These are phyloP conservation scores for Didymella sp. DNA, from an alignment of 2,329 filamentous ascomycete genomes.

Conservation along the genomic window DNA sequence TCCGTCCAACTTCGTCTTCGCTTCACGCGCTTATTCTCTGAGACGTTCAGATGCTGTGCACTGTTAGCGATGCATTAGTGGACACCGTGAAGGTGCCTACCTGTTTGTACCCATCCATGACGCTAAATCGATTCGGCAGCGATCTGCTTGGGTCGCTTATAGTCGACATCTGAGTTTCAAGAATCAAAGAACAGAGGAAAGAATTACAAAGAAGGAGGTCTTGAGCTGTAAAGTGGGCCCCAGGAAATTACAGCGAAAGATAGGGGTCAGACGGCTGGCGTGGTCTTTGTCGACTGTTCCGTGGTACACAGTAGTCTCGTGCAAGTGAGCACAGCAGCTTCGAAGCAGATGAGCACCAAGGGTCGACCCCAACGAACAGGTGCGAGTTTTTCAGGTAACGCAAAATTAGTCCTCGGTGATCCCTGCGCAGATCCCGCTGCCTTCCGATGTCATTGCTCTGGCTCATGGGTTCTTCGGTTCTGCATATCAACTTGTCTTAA, in stretches of 20 bases:
- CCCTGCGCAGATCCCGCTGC: conserved; percentile 16
- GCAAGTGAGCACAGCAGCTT: not conserved
- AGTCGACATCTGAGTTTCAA: not conserved
- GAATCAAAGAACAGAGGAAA: not conserved
- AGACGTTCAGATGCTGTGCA: conserved; percentile 10
- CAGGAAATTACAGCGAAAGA: not conserved
- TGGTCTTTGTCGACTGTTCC: not conserved
- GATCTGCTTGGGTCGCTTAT: conserved; percentile 1
- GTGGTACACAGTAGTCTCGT: not conserved
- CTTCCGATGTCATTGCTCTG: not conserved
- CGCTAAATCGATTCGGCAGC: conserved; percentile 10
- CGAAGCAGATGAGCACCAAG: conserved; percentile 2
- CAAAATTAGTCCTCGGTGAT: conserved; percentile 6
- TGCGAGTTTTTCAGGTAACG: conserved; percentile 8
- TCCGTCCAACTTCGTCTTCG: conserved; percentile 17
- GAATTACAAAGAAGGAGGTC: not conserved
- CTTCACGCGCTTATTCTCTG: conserved; percentile 1
- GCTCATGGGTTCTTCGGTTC: not conserved
- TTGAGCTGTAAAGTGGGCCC: not conserved
- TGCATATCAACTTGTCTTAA: not conserved
- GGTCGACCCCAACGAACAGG: not conserved
- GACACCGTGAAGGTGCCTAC: not conserved
- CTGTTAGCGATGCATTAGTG: not conserved
- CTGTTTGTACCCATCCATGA: conserved; percentile 16
- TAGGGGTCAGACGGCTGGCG: not conserved